Evolutionary conservation across 257 asterid species (phyloP).

Genomic region (Anisodus acutangulus): DNA sequence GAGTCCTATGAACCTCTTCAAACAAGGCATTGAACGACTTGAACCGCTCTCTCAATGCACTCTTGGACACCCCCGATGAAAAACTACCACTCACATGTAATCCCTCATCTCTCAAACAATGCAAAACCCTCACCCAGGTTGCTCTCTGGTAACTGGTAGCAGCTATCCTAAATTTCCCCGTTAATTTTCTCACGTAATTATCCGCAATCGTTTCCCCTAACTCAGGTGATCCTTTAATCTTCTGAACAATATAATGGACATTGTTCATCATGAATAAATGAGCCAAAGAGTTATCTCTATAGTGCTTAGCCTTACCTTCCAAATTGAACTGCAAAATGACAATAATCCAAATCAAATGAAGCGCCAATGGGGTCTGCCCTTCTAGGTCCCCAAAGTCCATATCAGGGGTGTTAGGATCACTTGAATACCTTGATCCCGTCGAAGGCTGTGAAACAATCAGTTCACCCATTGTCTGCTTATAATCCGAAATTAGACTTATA

Average conservation of each 20-base stretch:
- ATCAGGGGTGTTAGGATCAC: conserved; percentile 45
- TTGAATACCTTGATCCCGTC: conserved; percentile 41
- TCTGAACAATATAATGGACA: conserved; percentile 47
- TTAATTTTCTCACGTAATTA: conserved; percentile 44
- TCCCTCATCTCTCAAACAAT: conserved; percentile 56
- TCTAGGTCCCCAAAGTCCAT: conserved; percentile 45
- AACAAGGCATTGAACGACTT: conserved; percentile 55
- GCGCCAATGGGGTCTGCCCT: conserved; percentile 41
- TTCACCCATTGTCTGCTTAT: conserved; percentile 44
- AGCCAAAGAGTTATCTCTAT: conserved; percentile 46
- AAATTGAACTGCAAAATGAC: conserved; percentile 49
- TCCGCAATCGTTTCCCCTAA: conserved; percentile 53
- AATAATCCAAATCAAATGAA: conserved; percentile 52
- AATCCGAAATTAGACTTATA: conserved; percentile 47
- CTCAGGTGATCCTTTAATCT: conserved; percentile 44
- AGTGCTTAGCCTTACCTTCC: conserved; percentile 50
- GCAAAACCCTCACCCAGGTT: conserved; percentile 51
- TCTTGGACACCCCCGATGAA: conserved; percentile 51
- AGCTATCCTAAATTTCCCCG: conserved; percentile 42
- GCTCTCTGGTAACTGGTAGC: conserved; percentile 49
- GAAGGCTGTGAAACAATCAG: conserved; percentile 50
- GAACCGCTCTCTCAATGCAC: conserved; percentile 50
- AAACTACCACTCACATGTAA: conserved; percentile 49
- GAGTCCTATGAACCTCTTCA: conserved; percentile 56
- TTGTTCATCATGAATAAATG: conserved; percentile 59